These are phyloP conservation scores for Penicillium sp. DNA, from an alignment of 2,329 filamentous ascomycete species.

Conservation along the genomic window DNA sequence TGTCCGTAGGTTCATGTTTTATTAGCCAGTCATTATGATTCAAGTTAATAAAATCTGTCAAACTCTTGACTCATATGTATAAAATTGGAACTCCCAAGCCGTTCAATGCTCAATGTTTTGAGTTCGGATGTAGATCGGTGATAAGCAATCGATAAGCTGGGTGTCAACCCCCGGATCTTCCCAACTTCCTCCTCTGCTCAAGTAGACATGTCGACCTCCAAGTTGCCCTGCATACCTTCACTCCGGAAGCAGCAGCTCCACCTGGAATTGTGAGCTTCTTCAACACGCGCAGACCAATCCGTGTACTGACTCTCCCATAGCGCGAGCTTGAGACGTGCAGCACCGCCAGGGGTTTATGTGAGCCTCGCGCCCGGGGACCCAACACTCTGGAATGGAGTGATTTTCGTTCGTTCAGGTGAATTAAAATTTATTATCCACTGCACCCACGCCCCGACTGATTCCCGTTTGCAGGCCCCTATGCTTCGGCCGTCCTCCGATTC, in stretches of 20 bases:
- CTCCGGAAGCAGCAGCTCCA: constrained; percentile 74
- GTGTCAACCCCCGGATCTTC: constrained; percentile 3
- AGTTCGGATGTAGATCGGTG: background rate
- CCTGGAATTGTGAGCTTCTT: constrained; percentile 71
- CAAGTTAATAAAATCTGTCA: background rate
- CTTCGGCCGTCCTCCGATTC: constrained; percentile 82
- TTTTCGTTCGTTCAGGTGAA: constrained; percentile 85
- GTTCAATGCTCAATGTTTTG: background rate
- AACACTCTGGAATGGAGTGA: constrained; percentile 81
- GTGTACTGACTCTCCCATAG: constrained; percentile 47
- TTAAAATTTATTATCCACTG: background rate
- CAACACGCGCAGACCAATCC: background rate
- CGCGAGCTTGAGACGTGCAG: constrained; percentile 75
- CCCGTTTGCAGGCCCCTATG: constrained; percentile 72
- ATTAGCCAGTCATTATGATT: background rate
- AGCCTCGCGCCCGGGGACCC: constrained; percentile 78
- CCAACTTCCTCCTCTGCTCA: background rate
- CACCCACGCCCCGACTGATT: background rate
- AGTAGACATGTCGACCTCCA: constrained; percentile 36
- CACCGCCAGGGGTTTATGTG: constrained; percentile 84
- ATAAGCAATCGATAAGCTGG: constrained; percentile 17
- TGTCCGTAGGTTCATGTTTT: background rate
- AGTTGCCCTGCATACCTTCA: constrained; percentile 46
- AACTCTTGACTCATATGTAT: background rate
- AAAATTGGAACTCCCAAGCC: background rate